phyloP scores from a whole-genome alignment of 768 basidiomycete genomes.

The Coprinellus micaceus region DNA sequence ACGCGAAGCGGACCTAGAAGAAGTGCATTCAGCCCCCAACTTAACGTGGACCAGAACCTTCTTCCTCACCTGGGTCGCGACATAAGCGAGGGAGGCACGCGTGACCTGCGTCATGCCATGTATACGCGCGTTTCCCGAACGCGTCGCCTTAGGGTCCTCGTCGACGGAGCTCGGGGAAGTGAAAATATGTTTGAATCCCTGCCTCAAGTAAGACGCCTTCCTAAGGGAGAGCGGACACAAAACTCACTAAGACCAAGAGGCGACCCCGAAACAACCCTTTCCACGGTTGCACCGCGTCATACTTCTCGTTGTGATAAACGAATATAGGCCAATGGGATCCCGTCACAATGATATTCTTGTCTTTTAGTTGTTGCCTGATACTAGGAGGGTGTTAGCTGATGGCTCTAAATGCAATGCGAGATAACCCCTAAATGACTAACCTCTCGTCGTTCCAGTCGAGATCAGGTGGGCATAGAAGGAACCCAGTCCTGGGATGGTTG shows the following conservation, averaged over 20 bases:
- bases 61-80: slow-evolving; percentile 8
- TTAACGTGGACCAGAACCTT: too few relatives aligned
- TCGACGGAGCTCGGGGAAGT: slow-evolving; percentile 6
- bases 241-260: not conserved
- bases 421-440: not conserved
- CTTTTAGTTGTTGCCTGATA: not conserved
- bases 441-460: not conserved
- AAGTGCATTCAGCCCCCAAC: too few relatives aligned
- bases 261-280: not conserved
- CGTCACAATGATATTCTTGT: not conserved
- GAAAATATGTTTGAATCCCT: slow-evolving; percentile 7
- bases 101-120: slow-evolving; percentile 5
- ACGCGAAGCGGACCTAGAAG: too few relatives aligned
- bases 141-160: not conserved
- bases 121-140: not conserved
- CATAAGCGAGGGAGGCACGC: not conserved
- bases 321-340: slow-evolving; percentile 1
- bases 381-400: not conserved
- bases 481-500: not conserved
- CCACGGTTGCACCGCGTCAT: not conserved
- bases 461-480: not conserved
- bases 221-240: not conserved
- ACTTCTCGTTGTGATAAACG: not conserved
- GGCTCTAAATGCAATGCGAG: not conserved
- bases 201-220: too few relatives aligned